phyloP scores from a whole-genome alignment of 1,139 yeast species.

The Suhomyces panamericanus region DNA sequence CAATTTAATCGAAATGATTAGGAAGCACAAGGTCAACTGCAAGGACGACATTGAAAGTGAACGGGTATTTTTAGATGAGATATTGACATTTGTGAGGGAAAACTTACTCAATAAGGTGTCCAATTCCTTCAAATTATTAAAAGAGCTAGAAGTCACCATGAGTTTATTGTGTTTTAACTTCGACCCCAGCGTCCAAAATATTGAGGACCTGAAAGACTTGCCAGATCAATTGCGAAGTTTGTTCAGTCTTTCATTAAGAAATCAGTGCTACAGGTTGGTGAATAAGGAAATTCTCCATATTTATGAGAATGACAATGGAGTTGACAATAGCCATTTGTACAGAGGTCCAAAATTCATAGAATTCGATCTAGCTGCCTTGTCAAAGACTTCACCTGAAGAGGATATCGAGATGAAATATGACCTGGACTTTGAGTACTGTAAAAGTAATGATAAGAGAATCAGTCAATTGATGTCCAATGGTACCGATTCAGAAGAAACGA shows the following conservation, averaged over 20 bases:
- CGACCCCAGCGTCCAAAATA: constrained; percentile 34
- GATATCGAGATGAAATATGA: constrained; percentile 7
- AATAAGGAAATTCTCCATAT: constrained; percentile 49
- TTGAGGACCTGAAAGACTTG: constrained; percentile 42
- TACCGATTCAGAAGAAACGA: constrained; percentile 13
- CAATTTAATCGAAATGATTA: constrained; percentile 63
- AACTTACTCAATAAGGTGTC: constrained; percentile 60
- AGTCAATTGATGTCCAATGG: constrained; percentile 7
- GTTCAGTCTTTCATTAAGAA: constrained; percentile 54
- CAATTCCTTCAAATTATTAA: constrained; percentile 49
- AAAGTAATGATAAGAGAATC: constrained; percentile 13
- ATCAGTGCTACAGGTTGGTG: constrained; percentile 59
- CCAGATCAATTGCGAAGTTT: constrained; percentile 54
- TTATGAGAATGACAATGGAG: constrained; percentile 17
- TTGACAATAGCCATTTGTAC: constrained; percentile 18
- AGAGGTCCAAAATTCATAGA: constrained; percentile 21
- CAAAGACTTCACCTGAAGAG: constrained; percentile 11
- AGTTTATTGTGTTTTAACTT: constrained; percentile 60
- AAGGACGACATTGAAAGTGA: constrained; percentile 26
- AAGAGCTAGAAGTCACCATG: constrained; percentile 71
- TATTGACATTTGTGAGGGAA: constrained; percentile 61
- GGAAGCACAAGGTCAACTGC: constrained; percentile 42
- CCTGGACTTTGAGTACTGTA: constrained; percentile 12
- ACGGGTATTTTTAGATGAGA: constrained; percentile 51
- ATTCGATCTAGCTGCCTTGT: constrained; percentile 19